Percentiles rank a stretch among this genome's conserved stretches.
These are phyloP conservation scores for Aethionema arabicum DNA, from an alignment of 345 rosid genomes.

Conservation along the genomic window DNA sequence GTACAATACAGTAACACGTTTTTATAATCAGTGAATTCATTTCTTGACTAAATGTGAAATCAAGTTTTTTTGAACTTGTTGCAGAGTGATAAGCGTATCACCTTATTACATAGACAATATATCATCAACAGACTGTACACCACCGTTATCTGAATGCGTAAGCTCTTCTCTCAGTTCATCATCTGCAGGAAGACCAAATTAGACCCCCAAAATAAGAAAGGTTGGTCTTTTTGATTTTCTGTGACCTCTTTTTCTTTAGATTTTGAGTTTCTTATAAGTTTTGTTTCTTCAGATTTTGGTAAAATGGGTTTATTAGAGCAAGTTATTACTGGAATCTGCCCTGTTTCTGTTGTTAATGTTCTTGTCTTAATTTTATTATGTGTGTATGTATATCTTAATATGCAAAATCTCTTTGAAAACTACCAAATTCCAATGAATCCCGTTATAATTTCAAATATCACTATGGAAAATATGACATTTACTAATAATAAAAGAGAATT, in stretches of 20 bases:
- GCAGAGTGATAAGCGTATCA: slow-evolving; percentile 42
- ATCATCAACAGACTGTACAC: slow-evolving; percentile 6
- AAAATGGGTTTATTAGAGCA: slow-evolving; percentile 2
- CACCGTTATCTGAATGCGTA: slow-evolving; percentile 20
- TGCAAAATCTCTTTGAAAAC: too few relatives aligned
- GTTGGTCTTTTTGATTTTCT: too few relatives aligned
- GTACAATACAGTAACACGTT: slow-evolving; percentile 28
- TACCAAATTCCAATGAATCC: too few relatives aligned
- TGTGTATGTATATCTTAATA: too few relatives aligned
- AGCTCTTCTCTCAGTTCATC: slow-evolving; percentile 33
- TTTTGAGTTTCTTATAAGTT: slow-evolving; percentile 1
- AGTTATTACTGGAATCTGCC: neutral
- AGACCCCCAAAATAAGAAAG: neutral
- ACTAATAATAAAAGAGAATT: too few relatives aligned
- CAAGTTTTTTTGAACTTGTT: slow-evolving; percentile 5
- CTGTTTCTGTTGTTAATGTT: neutral
- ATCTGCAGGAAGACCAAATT: slow-evolving; percentile 20
- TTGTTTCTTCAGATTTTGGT: slow-evolving; percentile 7
- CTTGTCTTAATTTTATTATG: too few relatives aligned
- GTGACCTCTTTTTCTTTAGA: neutral
- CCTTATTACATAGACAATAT: slow-evolving; percentile 40
- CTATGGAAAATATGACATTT: too few relatives aligned
- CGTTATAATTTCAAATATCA: too few relatives aligned
- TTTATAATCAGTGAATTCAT: neutral
- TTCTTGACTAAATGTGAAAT: neutral